Base-by-base conservation (phyloP, 495 filamentous ascomycete species). In the Lepraria neglecta region DNA sequence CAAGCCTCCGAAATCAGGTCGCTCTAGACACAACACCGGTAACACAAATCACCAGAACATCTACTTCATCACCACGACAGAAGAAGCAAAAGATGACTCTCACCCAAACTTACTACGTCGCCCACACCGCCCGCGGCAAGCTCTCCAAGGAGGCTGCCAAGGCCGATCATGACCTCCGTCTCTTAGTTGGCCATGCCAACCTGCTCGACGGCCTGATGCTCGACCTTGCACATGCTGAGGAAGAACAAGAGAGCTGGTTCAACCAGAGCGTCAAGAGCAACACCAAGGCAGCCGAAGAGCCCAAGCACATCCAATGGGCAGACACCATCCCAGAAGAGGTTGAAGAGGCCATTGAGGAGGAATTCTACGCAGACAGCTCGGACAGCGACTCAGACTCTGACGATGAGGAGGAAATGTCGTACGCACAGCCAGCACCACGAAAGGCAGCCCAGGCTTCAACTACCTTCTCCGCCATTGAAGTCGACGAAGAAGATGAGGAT, bases 211-310 rank as follows among this genome's bases (percentile, higher is more conserved):
- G 85, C 14, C 79, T 98, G 66, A 97, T 97, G 94, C 78, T 96
- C 63, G 91, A 96, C 71, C 89, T 98, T 19, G 85, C 88, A 73
- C 88, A 95, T 45, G 94, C 95, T 69, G 95, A 98, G 78, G 82
- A 84, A 63, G 91, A 97, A 72, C 94, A 97, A 74, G 94, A 97
- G 75, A 87, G 82, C 58, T 97, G 95, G 95, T 97, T 97, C 85
- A 91, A 97, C 83, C 85, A 92, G 75, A 90, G 89, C 62, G 89
- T 97, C 75, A 83, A 79, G 71, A 87, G 87, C 68, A 90, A 88
- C 67, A 64, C 73, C 61, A 80, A 81, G 70, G 63, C 72, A 3
- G 62, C 70, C 28, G 75, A 79, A 57, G 79, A 82, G 63, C 78
- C 86, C 47, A 80, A 78, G 67, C 90, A 90, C 79, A 84, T 95